Percentiles rank a stretch among this genome's conserved stretches.
These are phyloP conservation scores for Fusarium sp. DNA, from an alignment of 2,329 filamentous ascomycete species.

Conservation along the genomic window DNA sequence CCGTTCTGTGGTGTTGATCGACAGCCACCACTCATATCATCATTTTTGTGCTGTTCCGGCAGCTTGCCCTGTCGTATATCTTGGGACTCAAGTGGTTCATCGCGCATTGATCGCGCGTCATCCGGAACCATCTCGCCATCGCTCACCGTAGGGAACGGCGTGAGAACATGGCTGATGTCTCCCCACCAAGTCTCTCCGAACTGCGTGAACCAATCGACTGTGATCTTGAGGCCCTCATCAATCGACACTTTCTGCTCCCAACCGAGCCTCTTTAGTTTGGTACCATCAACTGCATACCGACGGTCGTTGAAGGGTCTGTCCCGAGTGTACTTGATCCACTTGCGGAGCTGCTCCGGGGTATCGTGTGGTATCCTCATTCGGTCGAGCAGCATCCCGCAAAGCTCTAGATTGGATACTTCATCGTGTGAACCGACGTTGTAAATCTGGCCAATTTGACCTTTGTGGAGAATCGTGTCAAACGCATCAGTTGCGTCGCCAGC, in stretches of 20 bases:
- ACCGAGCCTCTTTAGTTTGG: slow-evolving; percentile 72
- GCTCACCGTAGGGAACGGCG: slow-evolving; percentile 71
- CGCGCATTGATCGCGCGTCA: slow-evolving; percentile 47
- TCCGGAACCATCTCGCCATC: slow-evolving; percentile 66
- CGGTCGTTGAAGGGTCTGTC: slow-evolving; percentile 84
- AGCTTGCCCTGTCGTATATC: slow-evolving; percentile 31
- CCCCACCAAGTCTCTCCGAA: slow-evolving; percentile 78
- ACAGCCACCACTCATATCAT: slow-evolving; percentile 14
- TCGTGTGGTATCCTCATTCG: slow-evolving; percentile 66
- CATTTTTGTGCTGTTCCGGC: slow-evolving; percentile 17
- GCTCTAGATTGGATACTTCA: slow-evolving; percentile 77
- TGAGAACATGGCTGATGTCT: slow-evolving; percentile 73
- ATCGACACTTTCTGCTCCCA: slow-evolving; percentile 76
- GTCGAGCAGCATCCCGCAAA: slow-evolving; percentile 72
- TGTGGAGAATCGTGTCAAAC: slow-evolving; percentile 85
- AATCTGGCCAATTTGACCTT: slow-evolving; percentile 75
- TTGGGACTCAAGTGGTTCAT: slow-evolving; percentile 45
- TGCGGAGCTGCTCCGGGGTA: slow-evolving; percentile 62
- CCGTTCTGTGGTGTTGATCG: slow-evolving; percentile 13
- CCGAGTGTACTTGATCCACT: slow-evolving; percentile 77
- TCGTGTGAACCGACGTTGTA: slow-evolving; percentile 86
- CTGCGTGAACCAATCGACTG: slow-evolving; percentile 74
- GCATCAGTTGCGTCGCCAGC: slow-evolving; percentile 83
- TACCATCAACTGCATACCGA: slow-evolving; percentile 76
- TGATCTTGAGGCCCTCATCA: slow-evolving; percentile 68